Base-by-base conservation (phyloP, 345 rosid species). In the Noccaea bulbosa region DNA sequence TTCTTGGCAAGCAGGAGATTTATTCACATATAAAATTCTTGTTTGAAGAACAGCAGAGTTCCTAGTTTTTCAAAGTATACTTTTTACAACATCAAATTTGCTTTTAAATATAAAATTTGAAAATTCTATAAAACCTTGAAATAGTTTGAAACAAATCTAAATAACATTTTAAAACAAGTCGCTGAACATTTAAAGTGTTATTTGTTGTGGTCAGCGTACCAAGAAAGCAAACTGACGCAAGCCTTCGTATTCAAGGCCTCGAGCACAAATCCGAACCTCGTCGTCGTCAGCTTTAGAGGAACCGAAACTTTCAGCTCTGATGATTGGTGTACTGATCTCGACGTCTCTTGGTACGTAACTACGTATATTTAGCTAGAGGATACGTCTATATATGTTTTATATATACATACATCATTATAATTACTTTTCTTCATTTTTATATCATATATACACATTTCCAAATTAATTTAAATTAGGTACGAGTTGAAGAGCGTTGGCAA, bases 261-360 rank as follows among this genome's bases (percentile, higher is more conserved):
- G 5, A 59, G 5, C 49, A 27, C 72, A 20, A 72, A 83, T 50
- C 82, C 87, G 0, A 74, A 74, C 69, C 53, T 81, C 43, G 65
- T 84, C 8, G 83, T 80, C 41, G 78, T 84, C 14, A 83, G 82
- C 52, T 88, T 88, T 24, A 81, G 82, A 82, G 93, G 93, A 45
- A 88, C 93, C 1, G 22, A 58, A 9, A 86, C 93, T 15, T 85
- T 85, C 27, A 59, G 74, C 11, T 80, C 83, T 7, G 69, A 77
- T 5, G 86, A 60, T 6, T 82, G 87, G 87, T 44, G 72, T 49
- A 77, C 78, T 11, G 85, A 85, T 11, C 37, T 77, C 1, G 90
- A 87, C 41, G 7, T 83, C 48, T 85, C 89, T 2, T 85, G 90
- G 93, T 85, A 53, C 5, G 82, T 33, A 1, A 27, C 30, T 27